Evolutionary conservation across 345 rosid genomes (phyloP), one percentile per base, ranked within the genome.

Genomic region (Turnera subulata): DNA sequence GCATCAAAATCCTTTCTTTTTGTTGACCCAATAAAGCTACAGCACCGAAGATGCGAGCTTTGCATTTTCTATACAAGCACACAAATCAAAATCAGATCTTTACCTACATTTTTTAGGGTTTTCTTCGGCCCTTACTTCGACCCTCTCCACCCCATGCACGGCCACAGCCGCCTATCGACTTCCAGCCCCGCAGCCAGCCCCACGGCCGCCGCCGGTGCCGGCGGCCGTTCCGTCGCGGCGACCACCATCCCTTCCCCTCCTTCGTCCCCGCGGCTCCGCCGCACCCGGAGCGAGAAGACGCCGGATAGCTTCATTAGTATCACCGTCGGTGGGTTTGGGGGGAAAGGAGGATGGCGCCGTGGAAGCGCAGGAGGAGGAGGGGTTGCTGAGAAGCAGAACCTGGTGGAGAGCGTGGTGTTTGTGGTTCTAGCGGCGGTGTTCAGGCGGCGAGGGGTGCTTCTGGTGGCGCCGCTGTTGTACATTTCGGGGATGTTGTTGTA

Each of bases 401-500:
- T 64, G 16, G 74, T 62, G 53, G 91, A 89, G 75, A 82, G 73
- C 43, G 49, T 92, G 52, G 70, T 83, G 11, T 70, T 81, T 12
- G 18, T 73, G 38, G 53, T 92, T 16, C 65, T 89, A 26, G 78
- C 91, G 11, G 48, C 69, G n/a, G 91, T 84, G n/a, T 86, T 92
- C 39, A 81, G 75, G 63, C 70, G 89, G 49, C 78, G 86, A 64
- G 94, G 98, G 12, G 69, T 84, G 65, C 80, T 92, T 35, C 63
- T 92, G 56, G 82, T 89, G 22, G 98, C 95, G 59, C 98, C 98
- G 14, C 55, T 92, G 67, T 50, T 92, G 74, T 92, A 92, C 55
- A 84, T 92, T 63, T 69, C 80, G 1, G 91, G 90, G 62, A 86
- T 92, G 98, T 60, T 91, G 73, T 73, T 89, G 51, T 89, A 73